Evolutionary conservation across 177 flowering plant species (phyloP).

Genomic region (Telopea speciosissima): DNA sequence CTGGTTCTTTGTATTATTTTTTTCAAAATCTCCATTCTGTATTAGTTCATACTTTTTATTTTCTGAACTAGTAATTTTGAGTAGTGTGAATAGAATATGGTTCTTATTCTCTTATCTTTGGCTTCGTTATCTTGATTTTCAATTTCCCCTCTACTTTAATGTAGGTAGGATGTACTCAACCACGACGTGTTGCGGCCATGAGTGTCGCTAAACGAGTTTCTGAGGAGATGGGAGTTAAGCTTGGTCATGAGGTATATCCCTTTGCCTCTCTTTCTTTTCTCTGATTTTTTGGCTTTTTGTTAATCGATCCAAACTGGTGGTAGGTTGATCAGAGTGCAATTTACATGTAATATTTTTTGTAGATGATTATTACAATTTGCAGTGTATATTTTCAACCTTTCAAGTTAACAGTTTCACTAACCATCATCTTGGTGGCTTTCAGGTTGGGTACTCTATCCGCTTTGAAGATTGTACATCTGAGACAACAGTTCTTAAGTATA

Average conservation of each 20-base stretch:
- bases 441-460: slow-evolving; percentile 98
- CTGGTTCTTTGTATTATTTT: background rate
- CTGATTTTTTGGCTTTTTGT: background rate
- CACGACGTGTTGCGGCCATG: slow-evolving; percentile 98
- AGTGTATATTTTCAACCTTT: background rate
- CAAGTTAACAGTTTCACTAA: background rate
- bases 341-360: background rate
- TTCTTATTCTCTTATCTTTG: background rate
- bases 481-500: slow-evolving; percentile 83
- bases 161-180: slow-evolving; percentile 95
- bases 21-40: background rate
- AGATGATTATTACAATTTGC: background rate
- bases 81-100: background rate
- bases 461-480: slow-evolving; percentile 99
- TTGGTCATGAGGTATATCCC: slow-evolving; percentile 85
- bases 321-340: background rate
- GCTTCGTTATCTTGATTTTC: background rate
- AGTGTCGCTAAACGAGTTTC: slow-evolving; percentile 97
- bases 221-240: slow-evolving; percentile 97
- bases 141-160: background rate
- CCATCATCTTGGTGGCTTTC: slow-evolving; percentile 1
- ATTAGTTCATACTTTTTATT: background rate
- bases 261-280: background rate
- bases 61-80: background rate
- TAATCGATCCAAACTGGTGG: background rate